phyloP scores from a whole-genome alignment of 345 rosid genomes.

The Camelina hispida region DNA sequence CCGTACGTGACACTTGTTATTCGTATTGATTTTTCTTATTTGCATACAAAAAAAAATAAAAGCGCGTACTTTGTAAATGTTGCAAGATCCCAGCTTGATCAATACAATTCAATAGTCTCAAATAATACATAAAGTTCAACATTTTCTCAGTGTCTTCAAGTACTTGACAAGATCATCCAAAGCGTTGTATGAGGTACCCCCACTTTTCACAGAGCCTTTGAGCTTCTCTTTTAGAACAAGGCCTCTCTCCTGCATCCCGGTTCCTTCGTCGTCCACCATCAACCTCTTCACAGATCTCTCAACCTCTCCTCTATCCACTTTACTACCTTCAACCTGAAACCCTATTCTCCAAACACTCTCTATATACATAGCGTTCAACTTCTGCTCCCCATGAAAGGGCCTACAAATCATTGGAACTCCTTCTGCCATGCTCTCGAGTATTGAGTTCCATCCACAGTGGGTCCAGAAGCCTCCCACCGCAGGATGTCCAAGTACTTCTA shows the following conservation, averaged over 20 bases:
- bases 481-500: slow-evolving; percentile 48
- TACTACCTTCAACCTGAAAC: background rate
- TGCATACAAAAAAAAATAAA: background rate
- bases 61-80: background rate
- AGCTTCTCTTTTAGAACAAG: slow-evolving; percentile 7
- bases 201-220: slow-evolving; percentile 8
- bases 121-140: background rate
- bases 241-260: slow-evolving; percentile 3
- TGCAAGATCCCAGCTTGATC: slow-evolving; percentile 7
- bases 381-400: slow-evolving; percentile 37
- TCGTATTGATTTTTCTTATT: background rate
- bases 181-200: slow-evolving; percentile 35
- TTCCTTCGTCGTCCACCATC: slow-evolving; percentile 21
- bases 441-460: slow-evolving; percentile 44
- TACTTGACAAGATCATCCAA: slow-evolving; percentile 22
- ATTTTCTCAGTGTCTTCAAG: background rate
- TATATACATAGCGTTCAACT: slow-evolving; percentile 30
- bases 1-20: no score
- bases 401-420: slow-evolving; percentile 46
- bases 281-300: slow-evolving; percentile 24
- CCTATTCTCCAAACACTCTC: slow-evolving; percentile 25
- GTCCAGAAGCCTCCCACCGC: slow-evolving; percentile 55
- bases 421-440: slow-evolving; percentile 38
- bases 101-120: background rate
- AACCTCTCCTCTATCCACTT: slow-evolving; percentile 6